Evolutionary conservation across 2,329 filamentous ascomycete species (phyloP), one percentile per base, ranked within the genome.

Genomic region (Thielaviopsis populi): DNA sequence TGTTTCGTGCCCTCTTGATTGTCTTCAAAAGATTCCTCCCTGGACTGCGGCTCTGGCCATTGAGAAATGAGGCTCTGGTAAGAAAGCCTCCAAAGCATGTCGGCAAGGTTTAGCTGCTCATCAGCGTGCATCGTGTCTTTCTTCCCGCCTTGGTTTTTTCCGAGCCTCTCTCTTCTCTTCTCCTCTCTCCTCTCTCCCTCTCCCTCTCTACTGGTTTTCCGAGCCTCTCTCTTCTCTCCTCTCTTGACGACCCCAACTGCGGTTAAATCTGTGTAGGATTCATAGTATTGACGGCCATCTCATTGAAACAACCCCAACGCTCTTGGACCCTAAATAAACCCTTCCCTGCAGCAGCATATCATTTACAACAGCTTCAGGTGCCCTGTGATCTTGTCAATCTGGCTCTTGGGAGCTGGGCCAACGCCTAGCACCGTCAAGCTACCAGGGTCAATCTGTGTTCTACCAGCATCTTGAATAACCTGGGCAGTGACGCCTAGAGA

Each of bases 391-490:
- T 86, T 77, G 73, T 99, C 90, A 60, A 99, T 85, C 64, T 91
- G 77, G 70, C 88, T 91, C 79, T 87, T 91, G 0, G 92, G 92
- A 30, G 87, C 92, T 1, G 85, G 85, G 0, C 85, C 85, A 62
- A 92, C 84, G 0, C 94, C 94, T 61, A 99, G 77, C 50, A 99
- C 94, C 0, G 94, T 99, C 73, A 89, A 82, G 73, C 91, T 96
- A 19, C 94, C 92, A 53, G 88, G 85, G 62, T 91, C 91, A 74
- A 99, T 97, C 81, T 99, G 94, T 56, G 94, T 99, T 67, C 94
- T 83, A 15, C 94, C 94, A n/a, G 94, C 94, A 75, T 99, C 94
- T 70, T 89, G 86, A 68, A 99, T 92, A 62, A 96, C 85, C 73
- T 92, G 87, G 62, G 92, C 90, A 66, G 90, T 91, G 66, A 99